Base-by-base conservation (phyloP, 495 filamentous ascomycete species). In the Chaetomium fimeti region DNA sequence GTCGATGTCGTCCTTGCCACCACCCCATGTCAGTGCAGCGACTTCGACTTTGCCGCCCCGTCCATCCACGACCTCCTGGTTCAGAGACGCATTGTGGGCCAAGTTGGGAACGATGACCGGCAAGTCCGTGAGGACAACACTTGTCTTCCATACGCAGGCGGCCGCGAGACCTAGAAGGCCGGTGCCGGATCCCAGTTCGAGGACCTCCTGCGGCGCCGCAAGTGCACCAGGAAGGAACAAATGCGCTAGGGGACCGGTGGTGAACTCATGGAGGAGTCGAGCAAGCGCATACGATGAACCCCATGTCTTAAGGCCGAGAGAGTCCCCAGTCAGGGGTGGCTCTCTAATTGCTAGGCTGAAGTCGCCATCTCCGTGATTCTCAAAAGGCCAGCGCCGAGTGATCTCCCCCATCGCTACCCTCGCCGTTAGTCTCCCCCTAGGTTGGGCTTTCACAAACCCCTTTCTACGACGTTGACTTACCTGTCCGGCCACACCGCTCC, bases 271-370 rank as follows among this genome's bases (percentile, higher is more conserved):
- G 3, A 98, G 85, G 15, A 88, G 87, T 66, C 87, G 89, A 0
- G 94, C 89, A 20, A 98, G 87, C 3, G 95, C 83, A 71, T 90
- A 94, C 0, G 91, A 91, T 0, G 91, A 91, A 0, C 89, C 86
- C 93, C 93, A 97, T 0, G 93, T 97, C 71, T 97, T 97, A 69
- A 92, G 83, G 13, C 94, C 94, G 18, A 97, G 83, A 61, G 93
- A 88, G 73, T 97, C 94, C 3, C 88, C 85, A 0, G 90, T 96
- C 57, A 97, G 76, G 2, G 92, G 86, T 0, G 94, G 94, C 70
- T 98, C 94, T 66, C 93, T 84, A 20, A 98, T 84, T 18, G 81
- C 78, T 57, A 95, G 75, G 43, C 88, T 82, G 66, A 90, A 82
- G 0, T 69, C 18, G 1, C 69, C 61, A 6, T 64, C 61, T 3